These are phyloP conservation scores for Chimonanthus praecox DNA, from an alignment of 164 flowering plant genomes.

Conservation along the genomic window DNA sequence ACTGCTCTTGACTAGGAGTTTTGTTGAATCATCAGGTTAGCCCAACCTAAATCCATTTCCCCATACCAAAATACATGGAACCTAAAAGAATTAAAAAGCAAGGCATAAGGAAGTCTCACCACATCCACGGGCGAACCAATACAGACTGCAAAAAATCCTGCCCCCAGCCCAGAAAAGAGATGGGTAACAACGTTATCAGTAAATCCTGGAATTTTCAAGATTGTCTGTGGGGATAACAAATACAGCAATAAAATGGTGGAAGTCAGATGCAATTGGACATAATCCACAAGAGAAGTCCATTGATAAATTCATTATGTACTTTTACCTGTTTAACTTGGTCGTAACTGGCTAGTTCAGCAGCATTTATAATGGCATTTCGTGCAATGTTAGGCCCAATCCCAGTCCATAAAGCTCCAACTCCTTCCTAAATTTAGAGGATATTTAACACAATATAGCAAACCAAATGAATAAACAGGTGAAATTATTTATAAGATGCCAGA, in stretches of 20 bases:
- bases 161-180: slow-evolving; percentile 91
- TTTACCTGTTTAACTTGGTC: slow-evolving; percentile 90
- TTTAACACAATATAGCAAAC: neutral
- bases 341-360: slow-evolving; percentile 96
- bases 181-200: slow-evolving; percentile 81
- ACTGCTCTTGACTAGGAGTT: neutral
- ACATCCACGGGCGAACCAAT: slow-evolving; percentile 98
- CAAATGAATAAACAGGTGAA: neutral
- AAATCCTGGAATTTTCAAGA: slow-evolving; percentile 91
- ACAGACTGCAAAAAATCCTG: slow-evolving; percentile 95
- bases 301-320: slow-evolving; percentile 4
- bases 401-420: slow-evolving; percentile 86
- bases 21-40: neutral
- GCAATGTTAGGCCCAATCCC: slow-evolving; percentile 93
- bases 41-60: neutral
- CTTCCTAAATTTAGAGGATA: slow-evolving; percentile 56
- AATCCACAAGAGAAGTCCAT: neutral
- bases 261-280: neutral
- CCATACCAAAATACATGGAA: neutral
- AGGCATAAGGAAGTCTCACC: slow-evolving; percentile 34
- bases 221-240: slow-evolving; percentile 46
- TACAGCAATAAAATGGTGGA: neutral
- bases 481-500: slow-evolving; percentile 15
- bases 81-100: neutral
- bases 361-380: slow-evolving; percentile 91